These are phyloP conservation scores for Dissophora globulifera DNA, from an alignment of 192 early-diverging fungal species.

Conservation along the genomic window DNA sequence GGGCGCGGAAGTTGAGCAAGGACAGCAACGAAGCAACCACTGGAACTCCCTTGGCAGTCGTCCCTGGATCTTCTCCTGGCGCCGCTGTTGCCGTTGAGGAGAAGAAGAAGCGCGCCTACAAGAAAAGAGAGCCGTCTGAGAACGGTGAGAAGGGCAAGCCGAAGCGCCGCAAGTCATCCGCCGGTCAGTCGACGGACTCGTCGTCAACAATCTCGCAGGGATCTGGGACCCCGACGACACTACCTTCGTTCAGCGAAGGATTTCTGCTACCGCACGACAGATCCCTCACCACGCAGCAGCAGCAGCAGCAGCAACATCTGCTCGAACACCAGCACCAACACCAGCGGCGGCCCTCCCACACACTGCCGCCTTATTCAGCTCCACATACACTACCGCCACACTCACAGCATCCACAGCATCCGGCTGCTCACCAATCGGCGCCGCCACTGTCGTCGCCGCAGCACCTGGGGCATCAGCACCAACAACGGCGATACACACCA, in stretches of 20 bases:
- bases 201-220: not conserved
- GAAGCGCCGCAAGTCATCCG: constrained; percentile 38
- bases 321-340: constrained; percentile 1
- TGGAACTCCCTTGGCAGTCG: not conserved
- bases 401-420: not conserved
- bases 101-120: constrained; percentile 39
- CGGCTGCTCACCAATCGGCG: not conserved
- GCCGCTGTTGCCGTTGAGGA: constrained; percentile 10
- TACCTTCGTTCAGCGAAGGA: constrained; percentile 46
- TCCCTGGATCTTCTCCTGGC: no score
- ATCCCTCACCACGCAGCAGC: constrained; percentile 1
- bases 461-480: not conserved
- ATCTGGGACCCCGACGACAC: not conserved
- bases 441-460: not conserved
- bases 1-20: constrained; percentile 30
- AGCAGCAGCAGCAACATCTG: constrained; percentile 5
- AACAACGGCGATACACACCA: not conserved
- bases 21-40: constrained; percentile 9
- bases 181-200: constrained; percentile 5
- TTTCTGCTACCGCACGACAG: constrained; percentile 28
- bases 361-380: not conserved
- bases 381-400: not conserved
- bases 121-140: constrained; percentile 13
- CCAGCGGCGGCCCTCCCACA: constrained; percentile 7
- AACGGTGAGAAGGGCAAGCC: constrained; percentile 20